These are phyloP conservation scores for Apiospora sp. DNA, from an alignment of 2,329 filamentous ascomycete species.

Conservation along the genomic window DNA sequence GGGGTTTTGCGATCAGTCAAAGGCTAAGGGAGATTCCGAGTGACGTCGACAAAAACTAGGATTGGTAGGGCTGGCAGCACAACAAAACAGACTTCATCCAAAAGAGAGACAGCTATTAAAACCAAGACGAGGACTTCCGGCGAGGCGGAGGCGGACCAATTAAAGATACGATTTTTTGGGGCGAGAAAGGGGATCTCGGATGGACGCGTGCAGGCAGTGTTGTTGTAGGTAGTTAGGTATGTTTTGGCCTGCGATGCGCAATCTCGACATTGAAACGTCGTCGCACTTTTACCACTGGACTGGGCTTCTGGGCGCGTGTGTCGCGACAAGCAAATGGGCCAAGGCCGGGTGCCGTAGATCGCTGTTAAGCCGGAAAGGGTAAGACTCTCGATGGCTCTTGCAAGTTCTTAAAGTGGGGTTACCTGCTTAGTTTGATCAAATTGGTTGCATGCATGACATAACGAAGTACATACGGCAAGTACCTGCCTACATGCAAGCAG, in stretches of 20 bases:
- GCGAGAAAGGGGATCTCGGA: background rate
- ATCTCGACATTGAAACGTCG: conserved; percentile 6
- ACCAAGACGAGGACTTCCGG: background rate
- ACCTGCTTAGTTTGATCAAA: background rate
- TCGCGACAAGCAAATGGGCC: conserved; percentile 11
- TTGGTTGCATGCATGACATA: background rate
- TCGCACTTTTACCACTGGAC: conserved; percentile 14
- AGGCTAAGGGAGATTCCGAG: conserved; percentile 4
- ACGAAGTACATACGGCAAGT: background rate
- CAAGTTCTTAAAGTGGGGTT: background rate
- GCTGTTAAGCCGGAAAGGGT: background rate
- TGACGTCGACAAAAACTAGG: conserved; percentile 17
- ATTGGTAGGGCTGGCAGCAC: conserved; percentile 5
- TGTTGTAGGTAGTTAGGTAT: background rate
- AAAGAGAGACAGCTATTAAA: background rate
- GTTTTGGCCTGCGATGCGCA: conserved; percentile 8
- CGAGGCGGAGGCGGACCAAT: background rate
- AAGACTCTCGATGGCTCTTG: conserved; percentile 8
- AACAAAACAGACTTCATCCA: conserved; percentile 14
- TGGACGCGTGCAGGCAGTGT: background rate
- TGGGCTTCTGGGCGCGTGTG: conserved; percentile 2
- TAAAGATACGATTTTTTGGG: background rate
- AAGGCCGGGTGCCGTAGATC: conserved; percentile 3
- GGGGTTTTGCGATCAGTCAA: background rate
- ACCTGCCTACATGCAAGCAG: background rate